phyloP scores from a whole-genome alignment of 331 rosid species.

The Malus hybrid region DNA sequence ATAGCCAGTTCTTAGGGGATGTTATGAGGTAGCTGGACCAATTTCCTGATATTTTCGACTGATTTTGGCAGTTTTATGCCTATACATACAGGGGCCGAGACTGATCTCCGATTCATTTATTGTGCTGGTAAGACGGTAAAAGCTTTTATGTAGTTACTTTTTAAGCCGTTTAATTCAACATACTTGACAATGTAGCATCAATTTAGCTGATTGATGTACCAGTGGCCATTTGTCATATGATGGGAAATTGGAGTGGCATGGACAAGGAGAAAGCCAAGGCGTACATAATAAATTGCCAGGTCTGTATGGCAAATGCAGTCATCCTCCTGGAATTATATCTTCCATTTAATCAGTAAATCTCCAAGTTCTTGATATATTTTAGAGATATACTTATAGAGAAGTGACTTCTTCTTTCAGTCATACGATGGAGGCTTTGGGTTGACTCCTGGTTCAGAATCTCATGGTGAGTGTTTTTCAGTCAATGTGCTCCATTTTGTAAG shows the following conservation, averaged over 20 bases:
- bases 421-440: slow-evolving; percentile 98
- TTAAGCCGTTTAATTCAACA: slow-evolving; percentile 1
- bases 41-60: not conserved
- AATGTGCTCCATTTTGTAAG: not conserved
- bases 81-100: slow-evolving; percentile 75
- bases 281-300: slow-evolving; percentile 85
- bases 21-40: not conserved
- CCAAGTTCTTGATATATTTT: not conserved
- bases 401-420: slow-evolving; percentile 45
- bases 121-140: slow-evolving; percentile 76
- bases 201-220: slow-evolving; percentile 30
- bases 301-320: slow-evolving; percentile 25
- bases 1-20: not conserved
- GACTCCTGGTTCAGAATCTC: slow-evolving; percentile 93
- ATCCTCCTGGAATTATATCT: not conserved
- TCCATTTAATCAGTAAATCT: not conserved
- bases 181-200: slow-evolving; percentile 10
- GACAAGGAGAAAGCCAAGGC: slow-evolving; percentile 82
- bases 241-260: slow-evolving; percentile 92
- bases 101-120: slow-evolving; percentile 80
- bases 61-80: slow-evolving; percentile 69
- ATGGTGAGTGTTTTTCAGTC: slow-evolving; percentile 53
- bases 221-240: slow-evolving; percentile 80
- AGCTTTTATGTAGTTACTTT: not conserved
- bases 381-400: not conserved